Evolutionary conservation across 2,329 filamentous ascomycete species (phyloP).

Genomic region (Paradendryphiella salina): DNA sequence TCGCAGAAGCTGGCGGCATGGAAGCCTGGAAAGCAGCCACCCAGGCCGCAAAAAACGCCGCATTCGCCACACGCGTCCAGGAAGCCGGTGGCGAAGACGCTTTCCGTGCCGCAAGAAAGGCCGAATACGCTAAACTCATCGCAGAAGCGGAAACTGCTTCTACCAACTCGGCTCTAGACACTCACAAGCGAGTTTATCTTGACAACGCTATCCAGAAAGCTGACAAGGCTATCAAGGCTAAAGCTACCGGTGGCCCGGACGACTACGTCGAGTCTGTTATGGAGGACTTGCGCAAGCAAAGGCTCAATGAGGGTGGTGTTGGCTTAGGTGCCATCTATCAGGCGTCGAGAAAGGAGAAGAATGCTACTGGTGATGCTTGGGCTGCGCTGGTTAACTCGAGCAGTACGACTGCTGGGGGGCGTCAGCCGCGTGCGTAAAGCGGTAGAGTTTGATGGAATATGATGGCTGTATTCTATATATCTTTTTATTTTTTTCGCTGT

Average conservation of each 20-base stretch:
- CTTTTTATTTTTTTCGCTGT: background rate
- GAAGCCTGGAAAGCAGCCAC: conserved; percentile 18
- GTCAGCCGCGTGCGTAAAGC: conserved; percentile 6
- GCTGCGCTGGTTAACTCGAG: conserved; percentile 21
- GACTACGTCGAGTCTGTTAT: conserved; percentile 24
- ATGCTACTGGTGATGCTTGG: conserved; percentile 21
- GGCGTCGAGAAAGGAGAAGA: conserved; percentile 4
- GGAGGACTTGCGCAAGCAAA: conserved; percentile 9
- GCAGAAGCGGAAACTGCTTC: conserved; percentile 27
- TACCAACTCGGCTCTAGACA: conserved; percentile 17
- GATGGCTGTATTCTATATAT: no score
- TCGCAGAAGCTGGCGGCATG: conserved; percentile 22
- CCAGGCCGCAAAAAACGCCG: conserved; percentile 14
- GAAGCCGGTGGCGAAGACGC: conserved; percentile 20
- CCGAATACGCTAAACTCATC: conserved; percentile 15
- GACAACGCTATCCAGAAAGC: conserved; percentile 28
- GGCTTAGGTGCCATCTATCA: conserved; percentile 3
- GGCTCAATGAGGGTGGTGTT: background rate
- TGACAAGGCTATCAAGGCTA: conserved; percentile 24
- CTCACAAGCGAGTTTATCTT: conserved; percentile 18
- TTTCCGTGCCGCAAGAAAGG: conserved; percentile 14
- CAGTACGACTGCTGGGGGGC: conserved; percentile 6
- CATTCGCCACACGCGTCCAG: conserved; percentile 14
- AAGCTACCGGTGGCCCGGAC: conserved; percentile 14
- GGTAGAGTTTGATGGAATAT: background rate